phyloP scores from a whole-genome alignment of 2,329 filamentous ascomycete species.

The Fusarium kyushuense region DNA sequence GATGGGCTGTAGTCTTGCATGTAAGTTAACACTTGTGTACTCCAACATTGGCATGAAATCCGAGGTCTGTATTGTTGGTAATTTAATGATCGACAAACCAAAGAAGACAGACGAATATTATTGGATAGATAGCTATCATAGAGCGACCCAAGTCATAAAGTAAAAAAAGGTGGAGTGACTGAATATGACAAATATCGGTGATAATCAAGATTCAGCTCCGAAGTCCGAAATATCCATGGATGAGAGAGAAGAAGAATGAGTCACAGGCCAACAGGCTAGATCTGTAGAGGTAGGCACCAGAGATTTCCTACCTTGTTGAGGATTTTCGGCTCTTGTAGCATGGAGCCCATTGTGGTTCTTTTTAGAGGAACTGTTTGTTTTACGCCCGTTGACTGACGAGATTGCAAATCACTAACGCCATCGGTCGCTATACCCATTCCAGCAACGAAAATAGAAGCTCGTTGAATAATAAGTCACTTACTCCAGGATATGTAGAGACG shows the following conservation, averaged over 20 bases:
- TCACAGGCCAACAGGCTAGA: slow-evolving; percentile 17
- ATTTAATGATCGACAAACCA: slow-evolving; percentile 1
- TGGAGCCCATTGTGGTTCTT: slow-evolving; percentile 13
- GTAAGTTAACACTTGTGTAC: neutral
- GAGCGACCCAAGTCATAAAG: neutral
- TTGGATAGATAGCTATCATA: neutral
- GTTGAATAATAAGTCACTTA: neutral
- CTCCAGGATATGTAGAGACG: neutral
- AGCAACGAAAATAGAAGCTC: neutral
- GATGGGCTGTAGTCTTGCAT: neutral
- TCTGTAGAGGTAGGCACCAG: neutral
- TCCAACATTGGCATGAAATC: neutral
- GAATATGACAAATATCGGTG: slow-evolving; percentile 45
- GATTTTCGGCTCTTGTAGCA: slow-evolving; percentile 8
- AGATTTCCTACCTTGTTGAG: neutral
- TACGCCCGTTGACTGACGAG: slow-evolving; percentile 6
- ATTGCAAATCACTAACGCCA: slow-evolving; percentile 7
- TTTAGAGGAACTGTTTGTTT: neutral
- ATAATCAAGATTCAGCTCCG: slow-evolving; percentile 38
- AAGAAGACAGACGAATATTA: neutral
- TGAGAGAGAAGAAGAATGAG: slow-evolving; percentile 31
- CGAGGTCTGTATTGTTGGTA: neutral
- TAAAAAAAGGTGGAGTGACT: slow-evolving; percentile 31
- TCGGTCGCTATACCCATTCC: slow-evolving; percentile 6
- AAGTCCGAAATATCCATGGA: slow-evolving; percentile 34